These are phyloP conservation scores for Castanospermum australe DNA, from an alignment of 306 rosid genomes.

Conservation along the genomic window DNA sequence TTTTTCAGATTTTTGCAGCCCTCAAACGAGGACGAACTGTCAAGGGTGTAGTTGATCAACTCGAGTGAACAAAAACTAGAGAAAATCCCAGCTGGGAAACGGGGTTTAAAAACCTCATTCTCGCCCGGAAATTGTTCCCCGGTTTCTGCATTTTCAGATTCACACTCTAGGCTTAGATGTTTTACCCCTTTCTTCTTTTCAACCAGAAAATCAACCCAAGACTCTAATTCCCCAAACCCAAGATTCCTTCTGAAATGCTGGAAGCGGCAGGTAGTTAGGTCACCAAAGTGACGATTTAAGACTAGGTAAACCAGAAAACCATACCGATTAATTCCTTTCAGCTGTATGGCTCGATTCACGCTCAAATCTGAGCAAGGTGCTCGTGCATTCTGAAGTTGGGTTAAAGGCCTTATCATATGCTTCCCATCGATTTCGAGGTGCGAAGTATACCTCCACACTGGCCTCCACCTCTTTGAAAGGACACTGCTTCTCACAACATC, in stretches of 20 bases:
- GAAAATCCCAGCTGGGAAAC: neutral
- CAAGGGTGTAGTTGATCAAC: neutral
- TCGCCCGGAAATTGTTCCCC: neutral
- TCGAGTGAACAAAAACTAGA: neutral
- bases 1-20: neutral
- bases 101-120: neutral
- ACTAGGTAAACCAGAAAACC: neutral
- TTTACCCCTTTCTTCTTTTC: neutral
- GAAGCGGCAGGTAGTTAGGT: neutral
- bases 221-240: neutral
- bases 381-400: neutral
- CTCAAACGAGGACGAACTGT: neutral
- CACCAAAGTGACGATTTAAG: neutral
- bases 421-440: neutral
- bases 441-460: neutral
- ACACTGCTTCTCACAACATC: constrained; percentile 19
- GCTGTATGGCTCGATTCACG: neutral
- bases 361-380: neutral
- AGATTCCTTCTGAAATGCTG: neutral
- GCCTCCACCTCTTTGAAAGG: constrained; percentile 11
- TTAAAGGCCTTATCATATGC: neutral
- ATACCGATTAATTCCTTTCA: neutral
- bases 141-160: neutral
- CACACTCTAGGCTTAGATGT: constrained; percentile 15
- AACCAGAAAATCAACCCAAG: neutral